Evolutionary conservation across 192 early-diverging fungal genomes (phyloP).

Genomic region (Coemansia pectinata): DNA sequence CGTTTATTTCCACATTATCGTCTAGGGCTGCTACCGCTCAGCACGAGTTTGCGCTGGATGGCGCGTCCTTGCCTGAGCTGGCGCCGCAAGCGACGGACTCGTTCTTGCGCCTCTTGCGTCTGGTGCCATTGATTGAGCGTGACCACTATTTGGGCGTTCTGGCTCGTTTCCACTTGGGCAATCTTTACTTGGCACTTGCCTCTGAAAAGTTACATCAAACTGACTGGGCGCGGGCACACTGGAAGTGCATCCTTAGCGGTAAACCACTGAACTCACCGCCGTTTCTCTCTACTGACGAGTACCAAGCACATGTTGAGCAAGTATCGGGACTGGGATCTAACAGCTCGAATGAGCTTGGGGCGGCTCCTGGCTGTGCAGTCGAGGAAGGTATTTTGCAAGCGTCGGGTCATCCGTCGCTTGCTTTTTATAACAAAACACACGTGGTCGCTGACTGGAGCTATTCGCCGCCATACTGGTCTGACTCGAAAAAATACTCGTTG

Average conservation of each 20-base stretch:
- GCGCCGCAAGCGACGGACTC: constrained; percentile 19
- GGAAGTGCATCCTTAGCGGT: constrained; percentile 53
- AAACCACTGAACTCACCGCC: constrained; percentile 36
- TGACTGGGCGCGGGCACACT: constrained; percentile 53
- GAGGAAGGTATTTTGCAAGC: constrained; percentile 26
- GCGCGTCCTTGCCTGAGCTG: constrained; percentile 2
- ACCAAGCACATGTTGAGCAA: constrained; percentile 9
- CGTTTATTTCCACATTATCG: constrained; percentile 36
- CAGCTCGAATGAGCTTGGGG: not conserved
- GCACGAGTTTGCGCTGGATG: not conserved
- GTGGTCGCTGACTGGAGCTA: constrained; percentile 27
- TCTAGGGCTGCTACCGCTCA: constrained; percentile 1
- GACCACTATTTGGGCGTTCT: constrained; percentile 67
- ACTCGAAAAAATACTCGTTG: constrained; percentile 67
- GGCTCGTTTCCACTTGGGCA: constrained; percentile 61
- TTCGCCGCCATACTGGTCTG: constrained; percentile 48
- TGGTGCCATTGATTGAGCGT: constrained; percentile 59
- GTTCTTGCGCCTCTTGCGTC: constrained; percentile 50
- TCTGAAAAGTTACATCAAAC: constrained; percentile 13
- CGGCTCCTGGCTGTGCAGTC: constrained; percentile 15
- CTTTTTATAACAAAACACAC: constrained; percentile 16
- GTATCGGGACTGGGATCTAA: not conserved
- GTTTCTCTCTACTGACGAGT: constrained; percentile 30
- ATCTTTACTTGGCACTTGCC: constrained; percentile 36
- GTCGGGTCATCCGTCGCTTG: constrained; percentile 28